Percentiles rank a stretch among this genome's conserved stretches.
phyloP scores from a whole-genome alignment of 352 stramenopile species.

The Phytophthora idaei region DNA sequence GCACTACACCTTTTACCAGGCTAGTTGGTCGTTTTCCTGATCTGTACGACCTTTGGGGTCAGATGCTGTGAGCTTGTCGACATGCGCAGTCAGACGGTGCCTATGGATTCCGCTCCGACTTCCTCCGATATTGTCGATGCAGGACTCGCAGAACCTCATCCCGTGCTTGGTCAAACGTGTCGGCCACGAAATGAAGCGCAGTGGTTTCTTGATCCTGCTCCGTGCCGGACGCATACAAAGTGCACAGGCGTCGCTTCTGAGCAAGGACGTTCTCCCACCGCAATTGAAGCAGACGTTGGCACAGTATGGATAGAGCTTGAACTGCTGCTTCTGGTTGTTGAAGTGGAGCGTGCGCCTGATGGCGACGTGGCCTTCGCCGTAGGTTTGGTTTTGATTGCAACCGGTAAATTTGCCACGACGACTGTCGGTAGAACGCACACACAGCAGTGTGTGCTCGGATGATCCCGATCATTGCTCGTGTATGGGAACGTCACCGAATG shows the following conservation, averaged over 20 bases:
- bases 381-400: no score
- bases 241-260: slow-evolving; percentile 27
- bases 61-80: slow-evolving; percentile 2
- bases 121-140: slow-evolving; percentile 12
- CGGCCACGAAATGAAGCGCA: slow-evolving; percentile 24
- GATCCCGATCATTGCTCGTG: no score
- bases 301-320: slow-evolving; percentile 12
- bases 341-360: not conserved
- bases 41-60: no score
- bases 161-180: slow-evolving; percentile 22
- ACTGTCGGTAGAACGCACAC: no score
- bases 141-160: slow-evolving; percentile 26
- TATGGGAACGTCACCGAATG: no score
- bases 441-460: no score
- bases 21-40: no score
- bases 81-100: slow-evolving; percentile 16
- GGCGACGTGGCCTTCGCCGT: no score
- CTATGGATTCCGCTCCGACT: slow-evolving; percentile 7
- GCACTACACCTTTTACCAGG: no score
- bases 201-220: slow-evolving; percentile 29
- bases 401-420: no score
- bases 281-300: slow-evolving; percentile 27
- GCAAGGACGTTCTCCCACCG: slow-evolving; percentile 8
- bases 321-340: slow-evolving; percentile 20
- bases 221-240: slow-evolving; percentile 30